These are phyloP conservation scores for Apiosordaria backusii DNA, from an alignment of 495 filamentous ascomycete species.

Conservation along the genomic window DNA sequence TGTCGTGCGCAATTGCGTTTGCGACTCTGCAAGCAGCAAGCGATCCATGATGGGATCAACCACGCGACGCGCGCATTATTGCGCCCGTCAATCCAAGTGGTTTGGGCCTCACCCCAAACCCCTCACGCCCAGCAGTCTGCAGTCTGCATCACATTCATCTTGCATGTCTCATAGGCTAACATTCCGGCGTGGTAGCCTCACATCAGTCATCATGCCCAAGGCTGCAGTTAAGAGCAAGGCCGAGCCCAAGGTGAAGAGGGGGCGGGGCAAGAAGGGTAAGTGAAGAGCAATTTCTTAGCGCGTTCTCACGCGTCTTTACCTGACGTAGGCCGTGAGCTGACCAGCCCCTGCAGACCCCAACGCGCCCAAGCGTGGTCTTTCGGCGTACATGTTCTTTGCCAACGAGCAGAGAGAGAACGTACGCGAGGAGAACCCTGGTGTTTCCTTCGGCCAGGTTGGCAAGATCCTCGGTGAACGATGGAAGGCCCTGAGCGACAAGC, in stretches of 20 bases:
- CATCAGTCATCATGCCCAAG: conserved; percentile 44
- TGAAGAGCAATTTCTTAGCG: conserved; percentile 2
- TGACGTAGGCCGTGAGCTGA: conserved; percentile 1
- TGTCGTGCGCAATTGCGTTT: neutral
- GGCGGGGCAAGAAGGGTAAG: conserved; percentile 51
- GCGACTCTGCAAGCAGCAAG: neutral
- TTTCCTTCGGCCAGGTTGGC: conserved; percentile 96
- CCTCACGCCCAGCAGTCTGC: neutral
- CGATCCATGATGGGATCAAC: neutral
- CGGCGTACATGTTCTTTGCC: conserved; percentile 99
- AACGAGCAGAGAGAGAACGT: conserved; percentile 98
- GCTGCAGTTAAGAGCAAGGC: conserved; percentile 45
- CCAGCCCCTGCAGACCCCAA: conserved; percentile 74
- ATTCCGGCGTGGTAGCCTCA: conserved; percentile 1
- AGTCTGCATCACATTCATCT: neutral
- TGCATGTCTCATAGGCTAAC: neutral
- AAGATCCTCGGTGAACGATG: conserved; percentile 96
- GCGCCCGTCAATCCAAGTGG: conserved; percentile 5
- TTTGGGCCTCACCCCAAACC: conserved; percentile 8
- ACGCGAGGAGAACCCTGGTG: conserved; percentile 95
- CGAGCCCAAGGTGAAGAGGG: conserved; percentile 41
- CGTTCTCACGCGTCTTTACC: conserved; percentile 6
- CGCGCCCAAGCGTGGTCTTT: conserved; percentile 97
- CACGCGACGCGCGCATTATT: neutral
- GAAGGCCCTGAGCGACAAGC: conserved; percentile 89